Base-by-base conservation (phyloP, 1,284 basidiomycete species). In the Trametes polyzona region DNA sequence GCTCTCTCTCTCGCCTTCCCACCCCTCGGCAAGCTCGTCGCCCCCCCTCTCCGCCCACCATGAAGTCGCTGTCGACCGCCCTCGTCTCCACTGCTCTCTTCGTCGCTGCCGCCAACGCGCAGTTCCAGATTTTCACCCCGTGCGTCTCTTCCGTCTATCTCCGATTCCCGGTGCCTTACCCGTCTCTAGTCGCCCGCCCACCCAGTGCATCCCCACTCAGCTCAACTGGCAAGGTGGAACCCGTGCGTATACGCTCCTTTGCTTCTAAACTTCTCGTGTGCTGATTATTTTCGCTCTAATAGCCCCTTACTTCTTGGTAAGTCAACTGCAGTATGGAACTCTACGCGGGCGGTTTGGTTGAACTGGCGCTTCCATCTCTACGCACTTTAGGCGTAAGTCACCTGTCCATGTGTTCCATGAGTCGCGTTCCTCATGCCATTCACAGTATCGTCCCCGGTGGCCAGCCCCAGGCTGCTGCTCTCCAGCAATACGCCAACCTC, bases 121-220 rank as follows among this genome's bases (percentile, higher is more conserved):
- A 69, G 67, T 56, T 67, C 55, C 54, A 36, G 49, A 64, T 73
- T 62, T 69, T 69, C 67, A 73, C 71, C 51, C 71, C 70, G 71
- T 73, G 57, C 55, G 71, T 63, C 0, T 11, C 23, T 23, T 6
- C 30, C 14, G 9, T 26, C 32, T 39, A 26, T 27, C 36, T 39
- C 21, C 30, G 29, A 26, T 29, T n/a, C 43, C 33, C 39, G 35
- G n/a, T 23, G 35, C 16, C 43, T 58, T 16, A 43, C 29, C 12
- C 4, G 26, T 6, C 17, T 17, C 23, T 47, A 71, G 71, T 27
- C 47, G 32, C 46, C 62, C 59, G 32, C 62, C 62, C 32, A 53
- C 63, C 10, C 55, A 69, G 62, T 73, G 71, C 58, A 63, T 68
- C 16, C 68, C 69, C 10, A 59, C 62, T 14, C 62, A 61, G 53